A percentile compares a stretch with the other conserved stretches of the same genome.
Evolutionary conservation across 2,329 filamentous ascomycete genomes (phyloP).

Genomic region (Diaporthe caulivora): DNA sequence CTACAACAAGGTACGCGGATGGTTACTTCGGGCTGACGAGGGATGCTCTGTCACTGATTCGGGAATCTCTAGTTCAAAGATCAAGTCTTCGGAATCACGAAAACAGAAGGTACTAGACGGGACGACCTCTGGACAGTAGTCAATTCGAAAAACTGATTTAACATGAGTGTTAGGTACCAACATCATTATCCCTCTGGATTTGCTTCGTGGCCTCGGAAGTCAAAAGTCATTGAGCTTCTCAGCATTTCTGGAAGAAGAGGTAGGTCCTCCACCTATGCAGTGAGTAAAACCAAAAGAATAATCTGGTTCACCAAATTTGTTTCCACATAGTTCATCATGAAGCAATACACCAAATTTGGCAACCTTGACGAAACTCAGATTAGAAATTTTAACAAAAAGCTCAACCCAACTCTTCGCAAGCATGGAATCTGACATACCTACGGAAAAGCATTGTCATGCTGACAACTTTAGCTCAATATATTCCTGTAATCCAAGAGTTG

Average conservation of each 20-base stretch:
- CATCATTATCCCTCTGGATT: not conserved
- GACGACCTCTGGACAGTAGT: too few relatives aligned
- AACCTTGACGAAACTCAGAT: not conserved
- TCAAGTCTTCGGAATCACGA: conserved; percentile 1
- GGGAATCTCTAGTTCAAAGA: not conserved
- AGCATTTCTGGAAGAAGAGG: conserved; percentile 6
- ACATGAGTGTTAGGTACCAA: not conserved
- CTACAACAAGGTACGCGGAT: not conserved
- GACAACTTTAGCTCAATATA: not conserved
- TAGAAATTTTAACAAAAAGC: not conserved
- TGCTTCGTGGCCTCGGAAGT: not conserved
- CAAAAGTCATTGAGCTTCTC: conserved; percentile 2
- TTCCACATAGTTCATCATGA: not conserved
- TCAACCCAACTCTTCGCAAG: conserved; percentile 6
- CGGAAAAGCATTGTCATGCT: accelerated
- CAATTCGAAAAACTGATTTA: not conserved
- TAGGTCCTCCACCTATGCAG: not conserved
- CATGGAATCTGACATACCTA: not conserved
- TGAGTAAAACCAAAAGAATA: not conserved
- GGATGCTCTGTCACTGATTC: not conserved
- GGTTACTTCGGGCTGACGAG: accelerated
- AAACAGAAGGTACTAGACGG: not conserved
- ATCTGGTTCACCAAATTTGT: too few relatives aligned
- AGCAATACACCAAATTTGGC: conserved; percentile 4
- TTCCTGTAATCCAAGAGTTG: not conserved